These are phyloP conservation scores for Phaeotremella fagi DNA, from an alignment of 768 basidiomycete genomes.

Conservation along the genomic window DNA sequence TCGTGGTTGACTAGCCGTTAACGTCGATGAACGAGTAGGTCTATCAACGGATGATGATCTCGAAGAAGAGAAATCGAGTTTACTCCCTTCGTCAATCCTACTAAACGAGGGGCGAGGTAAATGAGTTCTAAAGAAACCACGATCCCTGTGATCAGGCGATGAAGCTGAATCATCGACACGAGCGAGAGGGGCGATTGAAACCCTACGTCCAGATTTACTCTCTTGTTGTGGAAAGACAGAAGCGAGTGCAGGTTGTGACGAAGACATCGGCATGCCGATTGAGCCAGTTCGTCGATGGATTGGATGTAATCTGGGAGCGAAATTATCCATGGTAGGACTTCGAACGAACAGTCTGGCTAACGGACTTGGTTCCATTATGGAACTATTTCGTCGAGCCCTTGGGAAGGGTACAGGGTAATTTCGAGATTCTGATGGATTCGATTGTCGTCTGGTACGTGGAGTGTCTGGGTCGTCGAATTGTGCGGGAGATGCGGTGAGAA, in stretches of 20 bases:
- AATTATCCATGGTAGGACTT: conserved; percentile 7
- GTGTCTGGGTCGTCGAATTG: conserved; percentile 3
- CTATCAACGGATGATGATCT: not conserved
- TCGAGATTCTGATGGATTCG: not conserved
- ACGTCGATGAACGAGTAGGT: not conserved
- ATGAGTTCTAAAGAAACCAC: not conserved
- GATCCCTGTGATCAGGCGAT: not conserved
- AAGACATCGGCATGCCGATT: conserved; percentile 8
- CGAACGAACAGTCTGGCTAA: conserved; percentile 44
- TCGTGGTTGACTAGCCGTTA: not conserved
- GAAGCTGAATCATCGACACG: not conserved
- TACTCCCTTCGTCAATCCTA: conserved; percentile 10
- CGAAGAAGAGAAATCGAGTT: conserved; percentile 2
- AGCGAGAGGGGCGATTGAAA: not conserved
- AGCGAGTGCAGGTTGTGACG: conserved; percentile 11
- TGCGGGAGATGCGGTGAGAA: conserved; percentile 9
- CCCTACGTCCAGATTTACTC: conserved; percentile 2
- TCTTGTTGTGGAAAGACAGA: conserved; percentile 7
- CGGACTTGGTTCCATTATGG: conserved; percentile 43
- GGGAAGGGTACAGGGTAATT: conserved; percentile 2
- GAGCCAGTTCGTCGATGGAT: conserved; percentile 1
- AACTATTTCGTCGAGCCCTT: conserved; percentile 33
- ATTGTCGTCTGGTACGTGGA: conserved; percentile 7
- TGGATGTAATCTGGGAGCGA: not conserved
- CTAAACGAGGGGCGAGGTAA: conserved; percentile 9